Conservation (phyloP, 1,139 yeast species). For the Candida sp. region DNA sequence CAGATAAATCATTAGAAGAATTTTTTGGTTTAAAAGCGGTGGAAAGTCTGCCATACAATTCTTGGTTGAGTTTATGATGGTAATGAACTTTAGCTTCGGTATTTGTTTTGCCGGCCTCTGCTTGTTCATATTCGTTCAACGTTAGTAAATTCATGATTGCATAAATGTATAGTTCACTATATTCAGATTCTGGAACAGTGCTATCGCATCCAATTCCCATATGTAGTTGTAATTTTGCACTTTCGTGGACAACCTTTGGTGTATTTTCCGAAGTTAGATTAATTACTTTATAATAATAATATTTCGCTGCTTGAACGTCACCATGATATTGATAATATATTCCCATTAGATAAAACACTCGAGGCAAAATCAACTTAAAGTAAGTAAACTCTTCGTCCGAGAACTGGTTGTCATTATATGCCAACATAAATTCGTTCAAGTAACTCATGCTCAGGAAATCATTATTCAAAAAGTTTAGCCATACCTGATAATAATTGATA, state of each 20-base stretch:
- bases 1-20: conserved; percentile 16
- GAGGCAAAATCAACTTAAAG: conserved; percentile 30
- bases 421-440: conserved; percentile 27
- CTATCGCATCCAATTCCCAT: conserved; percentile 20
- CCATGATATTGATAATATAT: conserved; percentile 33
- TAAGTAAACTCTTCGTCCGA: conserved; percentile 28
- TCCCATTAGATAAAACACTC: conserved; percentile 35
- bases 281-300: conserved; percentile 30
- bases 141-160: conserved; percentile 23
- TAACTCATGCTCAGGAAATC: conserved; percentile 22
- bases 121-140: conserved; percentile 20
- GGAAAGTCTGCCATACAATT: conserved; percentile 16
- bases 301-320: conserved; percentile 32
- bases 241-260: not conserved
- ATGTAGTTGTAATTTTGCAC: conserved; percentile 10
- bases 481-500: conserved; percentile 28
- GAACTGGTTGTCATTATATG: conserved; percentile 22
- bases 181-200: conserved; percentile 12
- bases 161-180: conserved; percentile 23
- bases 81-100: conserved; percentile 5
- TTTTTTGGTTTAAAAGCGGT: conserved; percentile 11
- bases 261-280: conserved; percentile 9
- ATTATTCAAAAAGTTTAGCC: conserved; percentile 27
- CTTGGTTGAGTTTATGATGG: conserved; percentile 12
- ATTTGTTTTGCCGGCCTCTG: conserved; percentile 4